Evolutionary conservation across 306 rosid species (phyloP), one percentile per base, ranked within the genome.

Genomic region (Dryas octopetala): DNA sequence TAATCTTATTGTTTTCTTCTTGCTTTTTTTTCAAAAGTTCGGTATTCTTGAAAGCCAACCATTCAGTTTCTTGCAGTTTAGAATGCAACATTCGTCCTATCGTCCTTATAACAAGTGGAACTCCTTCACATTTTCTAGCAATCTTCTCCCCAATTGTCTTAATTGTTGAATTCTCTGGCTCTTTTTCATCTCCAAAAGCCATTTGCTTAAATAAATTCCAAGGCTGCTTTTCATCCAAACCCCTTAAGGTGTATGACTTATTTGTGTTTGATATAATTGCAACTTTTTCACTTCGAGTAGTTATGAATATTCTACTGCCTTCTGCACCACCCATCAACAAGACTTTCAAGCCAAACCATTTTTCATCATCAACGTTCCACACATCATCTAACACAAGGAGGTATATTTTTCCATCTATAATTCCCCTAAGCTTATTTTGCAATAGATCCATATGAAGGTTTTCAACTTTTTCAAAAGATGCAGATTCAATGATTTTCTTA

Each of bases 381-480:
- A 80, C 66, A 17, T 83, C 87, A 7, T 86, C 89, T 4, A 86
- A 65, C n/a, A 83, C 87, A 11, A 86, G 83, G 10, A 86, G 60
- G 66, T 32, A 86, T 47, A 14, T 80, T 68, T 75, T 80, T 44
- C 78, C 66, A 2, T 14, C 3, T 11, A 86, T 75, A 70, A 66
- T 77, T 9, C 38, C 8, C 53, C 81, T 55, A 5, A 77, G 66
- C 4, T 67, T 45, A 4, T 61, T 53, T n/a, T 62, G 78, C 17
- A 77, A 13, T 55, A 54, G 61, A 73, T 79, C 82, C 62, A 82
- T 62, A 45, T 65, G 68, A 43, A 64, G 68, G 49, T 43, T 16
- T 41, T 7, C 26, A 4, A 48, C 11, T 5, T 26, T 43, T 14
- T 13, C n/a, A 15, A 5, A 3, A 7, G 68, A 41, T 1, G 23